These are phyloP conservation scores for Planoprotostelium fungivorum DNA, from an alignment of 78 protist species.

Conservation along the genomic window DNA sequence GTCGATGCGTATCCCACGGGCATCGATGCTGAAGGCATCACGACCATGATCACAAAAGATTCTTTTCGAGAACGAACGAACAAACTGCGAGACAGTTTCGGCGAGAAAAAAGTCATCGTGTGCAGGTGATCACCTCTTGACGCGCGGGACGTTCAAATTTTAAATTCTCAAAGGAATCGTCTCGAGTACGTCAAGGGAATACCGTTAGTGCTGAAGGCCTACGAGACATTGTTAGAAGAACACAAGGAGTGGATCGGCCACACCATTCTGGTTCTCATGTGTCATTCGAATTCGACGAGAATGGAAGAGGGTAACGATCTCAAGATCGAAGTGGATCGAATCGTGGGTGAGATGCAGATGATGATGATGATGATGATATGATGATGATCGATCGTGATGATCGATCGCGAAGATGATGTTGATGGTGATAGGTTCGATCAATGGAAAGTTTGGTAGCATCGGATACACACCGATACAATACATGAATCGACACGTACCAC, in stretches of 20 bases:
- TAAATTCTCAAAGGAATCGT: conserved; percentile 54
- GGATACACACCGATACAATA: conserved; percentile 74
- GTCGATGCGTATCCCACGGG: conserved; percentile 81
- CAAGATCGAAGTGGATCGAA: neutral
- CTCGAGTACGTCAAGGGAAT: conserved; percentile 85
- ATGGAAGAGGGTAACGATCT: conserved; percentile 24
- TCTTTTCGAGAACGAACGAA: neutral
- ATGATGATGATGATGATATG: neutral
- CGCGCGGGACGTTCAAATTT: neutral
- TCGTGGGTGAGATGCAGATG: neutral
- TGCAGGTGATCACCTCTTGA: neutral
- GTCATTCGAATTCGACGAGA: conserved; percentile 32
- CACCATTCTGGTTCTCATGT: conserved; percentile 60
- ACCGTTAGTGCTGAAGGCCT: conserved; percentile 70
- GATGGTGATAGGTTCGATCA: conserved; percentile 73
- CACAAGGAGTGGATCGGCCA: conserved; percentile 30
- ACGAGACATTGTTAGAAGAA: conserved; percentile 34
- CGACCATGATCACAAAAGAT: neutral
- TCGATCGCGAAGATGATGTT: too few relatives aligned
- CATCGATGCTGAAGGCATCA: conserved; percentile 41
- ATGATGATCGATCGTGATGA: too few relatives aligned
- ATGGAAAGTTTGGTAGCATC: conserved; percentile 67
- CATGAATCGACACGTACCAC: conserved; percentile 55
- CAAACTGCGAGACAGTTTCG: conserved; percentile 8
- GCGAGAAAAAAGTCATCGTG: conserved; percentile 47